Conservation (phyloP, 2,329 filamentous ascomycete species). For the Sporothrix brasiliensis region DNA sequence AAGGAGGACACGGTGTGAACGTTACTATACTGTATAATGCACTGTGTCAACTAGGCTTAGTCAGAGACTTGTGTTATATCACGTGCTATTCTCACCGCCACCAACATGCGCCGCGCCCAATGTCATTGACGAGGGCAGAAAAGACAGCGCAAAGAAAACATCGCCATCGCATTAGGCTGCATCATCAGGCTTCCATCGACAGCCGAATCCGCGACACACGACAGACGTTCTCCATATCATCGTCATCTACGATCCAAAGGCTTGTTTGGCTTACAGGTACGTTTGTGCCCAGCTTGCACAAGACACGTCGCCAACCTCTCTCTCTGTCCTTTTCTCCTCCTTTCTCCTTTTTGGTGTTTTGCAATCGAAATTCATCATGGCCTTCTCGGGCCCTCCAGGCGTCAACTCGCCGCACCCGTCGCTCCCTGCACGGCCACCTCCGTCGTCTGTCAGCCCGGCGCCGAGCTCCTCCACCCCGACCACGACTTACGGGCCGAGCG, state of each 20-base stretch:
- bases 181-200: constrained; percentile 22
- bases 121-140: constrained; percentile 19
- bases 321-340: not conserved
- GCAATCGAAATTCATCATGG: constrained; percentile 37
- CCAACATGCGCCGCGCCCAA: not conserved
- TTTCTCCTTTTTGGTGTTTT: not conserved
- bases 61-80: not conserved
- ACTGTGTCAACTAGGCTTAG: not conserved
- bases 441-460: constrained; percentile 13
- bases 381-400: constrained; percentile 38
- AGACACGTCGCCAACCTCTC: constrained; percentile 12
- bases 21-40: not conserved
- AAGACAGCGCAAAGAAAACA: constrained; percentile 11
- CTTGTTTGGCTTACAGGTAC: constrained; percentile 32
- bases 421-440: constrained; percentile 37
- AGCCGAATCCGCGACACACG: not conserved
- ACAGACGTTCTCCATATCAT: not conserved
- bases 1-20: not conserved
- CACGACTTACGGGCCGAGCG: constrained; percentile 31
- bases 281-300: constrained; percentile 26
- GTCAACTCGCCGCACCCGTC: constrained; percentile 37
- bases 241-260: not conserved
- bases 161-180: constrained; percentile 8
- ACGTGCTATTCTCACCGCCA: constrained; percentile 18
- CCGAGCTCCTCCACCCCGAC: constrained; percentile 1